Percentiles rank a stretch among this genome's conserved stretches.
phyloP scores from a whole-genome alignment of 2,329 filamentous ascomycete genomes.

The Penicillium sp. region DNA sequence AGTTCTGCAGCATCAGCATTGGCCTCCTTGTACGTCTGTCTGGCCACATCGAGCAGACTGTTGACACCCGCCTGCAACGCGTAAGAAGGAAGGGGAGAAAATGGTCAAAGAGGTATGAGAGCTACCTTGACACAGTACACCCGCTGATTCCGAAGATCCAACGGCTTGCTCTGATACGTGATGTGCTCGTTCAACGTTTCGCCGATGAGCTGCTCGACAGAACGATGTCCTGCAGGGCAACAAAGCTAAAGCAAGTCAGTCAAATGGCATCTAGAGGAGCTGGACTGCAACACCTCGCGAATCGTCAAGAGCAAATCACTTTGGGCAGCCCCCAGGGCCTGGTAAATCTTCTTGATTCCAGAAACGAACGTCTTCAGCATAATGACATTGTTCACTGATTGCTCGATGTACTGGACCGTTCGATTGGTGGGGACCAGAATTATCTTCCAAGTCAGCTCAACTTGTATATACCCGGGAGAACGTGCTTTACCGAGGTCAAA shows the following conservation, averaged over 20 bases:
- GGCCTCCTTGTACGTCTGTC: slow-evolving; percentile 84
- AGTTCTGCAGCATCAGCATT: slow-evolving; percentile 72
- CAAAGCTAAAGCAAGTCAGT: slow-evolving; percentile 51
- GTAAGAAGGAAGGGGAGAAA: slow-evolving; percentile 5
- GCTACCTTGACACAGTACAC: slow-evolving; percentile 77
- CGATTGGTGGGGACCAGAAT: slow-evolving; percentile 67
- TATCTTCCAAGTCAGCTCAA: slow-evolving; percentile 49
- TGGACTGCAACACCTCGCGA: slow-evolving; percentile 48
- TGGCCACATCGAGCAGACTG: slow-evolving; percentile 79
- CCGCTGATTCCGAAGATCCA: slow-evolving; percentile 84
- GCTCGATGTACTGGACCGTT: slow-evolving; percentile 66
- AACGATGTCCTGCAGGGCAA: slow-evolving; percentile 56
- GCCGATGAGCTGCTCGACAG: slow-evolving; percentile 62
- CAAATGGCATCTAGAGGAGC: neutral
- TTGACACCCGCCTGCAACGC: slow-evolving; percentile 65
- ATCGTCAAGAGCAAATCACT: slow-evolving; percentile 64
- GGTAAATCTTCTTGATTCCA: slow-evolving; percentile 62
- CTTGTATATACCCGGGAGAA: neutral
- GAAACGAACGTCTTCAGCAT: slow-evolving; percentile 78
- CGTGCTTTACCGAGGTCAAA: slow-evolving; percentile 60
- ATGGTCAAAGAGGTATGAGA: neutral
- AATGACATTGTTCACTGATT: slow-evolving; percentile 79
- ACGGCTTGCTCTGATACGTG: slow-evolving; percentile 67
- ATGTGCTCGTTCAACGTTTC: slow-evolving; percentile 75
- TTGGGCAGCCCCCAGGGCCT: slow-evolving; percentile 61